A percentile compares a stretch with the other conserved stretches of the same genome.
Conservation (phyloP, 2,329 filamentous ascomycete genomes). For the Sporothrix luriei region DNA sequence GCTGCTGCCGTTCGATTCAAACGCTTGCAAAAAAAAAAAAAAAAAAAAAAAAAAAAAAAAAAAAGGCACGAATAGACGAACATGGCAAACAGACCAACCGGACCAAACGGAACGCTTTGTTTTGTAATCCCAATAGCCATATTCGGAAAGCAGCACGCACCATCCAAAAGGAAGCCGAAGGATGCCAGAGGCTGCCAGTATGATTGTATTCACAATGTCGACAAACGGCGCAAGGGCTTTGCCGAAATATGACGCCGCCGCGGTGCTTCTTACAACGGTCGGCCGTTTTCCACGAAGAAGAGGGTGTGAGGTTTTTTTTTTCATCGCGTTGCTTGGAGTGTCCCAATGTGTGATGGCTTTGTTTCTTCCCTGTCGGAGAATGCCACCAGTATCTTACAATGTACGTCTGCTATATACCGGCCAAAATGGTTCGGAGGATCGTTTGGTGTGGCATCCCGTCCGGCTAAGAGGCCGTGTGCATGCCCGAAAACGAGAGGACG, state of each 20-base stretch:
- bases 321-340: not conserved
- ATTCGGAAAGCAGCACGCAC: constrained; percentile 4
- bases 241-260: not conserved
- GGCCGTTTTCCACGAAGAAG: not conserved
- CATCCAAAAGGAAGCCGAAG: not conserved
- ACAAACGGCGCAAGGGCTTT: not conserved
- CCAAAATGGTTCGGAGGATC: not conserved
- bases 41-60: not conserved
- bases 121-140: not conserved
- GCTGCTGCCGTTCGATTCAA: not conserved
- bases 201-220: not conserved
- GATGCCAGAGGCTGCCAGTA: not conserved
- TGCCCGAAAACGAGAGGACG: not conserved
- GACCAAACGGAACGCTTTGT: not conserved
- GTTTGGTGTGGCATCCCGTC: not conserved
- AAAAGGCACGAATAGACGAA: no score
- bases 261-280: not conserved
- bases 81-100: not conserved
- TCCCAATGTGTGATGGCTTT: constrained; percentile 8
- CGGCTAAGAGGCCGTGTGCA: not conserved
- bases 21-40: not conserved
- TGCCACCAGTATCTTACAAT: no score
- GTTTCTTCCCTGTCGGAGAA: constrained; percentile 17
- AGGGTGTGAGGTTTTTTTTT: constrained; percentile 24
- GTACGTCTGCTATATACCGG: no score